phyloP scores from a whole-genome alignment of 148 eudicot species.

The Rhododendron kiyosumense region DNA sequence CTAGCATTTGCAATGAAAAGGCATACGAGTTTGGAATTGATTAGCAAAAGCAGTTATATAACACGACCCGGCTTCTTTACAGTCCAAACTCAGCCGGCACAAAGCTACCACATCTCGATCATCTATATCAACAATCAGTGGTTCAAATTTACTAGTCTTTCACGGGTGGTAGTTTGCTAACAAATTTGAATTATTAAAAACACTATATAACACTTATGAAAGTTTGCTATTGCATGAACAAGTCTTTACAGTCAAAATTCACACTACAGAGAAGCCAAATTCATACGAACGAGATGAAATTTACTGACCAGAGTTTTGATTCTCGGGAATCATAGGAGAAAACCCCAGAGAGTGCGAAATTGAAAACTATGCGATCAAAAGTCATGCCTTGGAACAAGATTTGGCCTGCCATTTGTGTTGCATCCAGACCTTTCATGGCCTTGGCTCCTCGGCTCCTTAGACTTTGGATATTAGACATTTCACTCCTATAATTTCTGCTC shows the following conservation, averaged over 20 bases:
- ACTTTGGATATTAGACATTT: neutral
- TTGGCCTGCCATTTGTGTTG: neutral
- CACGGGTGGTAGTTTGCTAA: neutral
- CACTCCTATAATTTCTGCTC: neutral
- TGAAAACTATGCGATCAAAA: constrained; percentile 10
- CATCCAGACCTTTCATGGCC: neutral
- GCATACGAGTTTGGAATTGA: neutral
- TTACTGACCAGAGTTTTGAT: neutral
- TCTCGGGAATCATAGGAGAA: neutral
- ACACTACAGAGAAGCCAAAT: neutral
- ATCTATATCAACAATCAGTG: too few species aligned
- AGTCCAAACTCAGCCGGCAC: too few species aligned
- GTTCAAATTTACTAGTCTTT: too few species aligned
- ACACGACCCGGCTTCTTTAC: too few species aligned
- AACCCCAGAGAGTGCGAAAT: constrained; percentile 15
- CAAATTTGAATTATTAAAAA: neutral
- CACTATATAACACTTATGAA: neutral
- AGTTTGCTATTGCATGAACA: neutral
- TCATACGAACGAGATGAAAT: neutral
- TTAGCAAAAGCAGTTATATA: neutral
- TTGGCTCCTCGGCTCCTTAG: neutral
- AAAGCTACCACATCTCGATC: too few species aligned
- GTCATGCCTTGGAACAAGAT: neutral
- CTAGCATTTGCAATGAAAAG: neutral
- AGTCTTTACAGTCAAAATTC: neutral